A percentile compares a stretch with the other conserved stretches of the same genome.
Conservation (phyloP, 176 grass and related monocot genomes). For the Pontederia crassipes region DNA sequence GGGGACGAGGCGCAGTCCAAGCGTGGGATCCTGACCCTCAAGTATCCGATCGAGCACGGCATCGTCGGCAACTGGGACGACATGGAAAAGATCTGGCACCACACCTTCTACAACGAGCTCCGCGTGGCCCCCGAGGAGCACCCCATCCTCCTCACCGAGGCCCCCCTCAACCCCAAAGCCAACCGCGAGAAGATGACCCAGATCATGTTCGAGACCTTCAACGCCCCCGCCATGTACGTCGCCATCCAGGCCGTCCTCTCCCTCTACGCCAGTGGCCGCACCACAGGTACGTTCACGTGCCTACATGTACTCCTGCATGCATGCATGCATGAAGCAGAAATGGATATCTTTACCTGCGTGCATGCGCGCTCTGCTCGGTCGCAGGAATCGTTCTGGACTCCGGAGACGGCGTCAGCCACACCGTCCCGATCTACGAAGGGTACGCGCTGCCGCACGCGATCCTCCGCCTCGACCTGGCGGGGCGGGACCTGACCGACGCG, state of each 20-base stretch:
- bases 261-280: constrained; percentile 58
- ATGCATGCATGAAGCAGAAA: no score
- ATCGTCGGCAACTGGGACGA: constrained; percentile 74
- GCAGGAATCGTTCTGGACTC: no score
- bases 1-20: constrained; percentile 64
- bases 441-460: no score
- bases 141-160: constrained; percentile 55
- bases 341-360: no score
- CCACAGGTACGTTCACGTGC: constrained; percentile 28
- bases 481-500: no score
- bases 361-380: no score
- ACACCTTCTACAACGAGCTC: constrained; percentile 77
- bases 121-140: constrained; percentile 62
- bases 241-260: constrained; percentile 74
- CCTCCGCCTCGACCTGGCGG: no score
- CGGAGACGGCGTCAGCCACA: no score
- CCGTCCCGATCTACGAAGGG: no score
- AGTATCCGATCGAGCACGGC: constrained; percentile 67
- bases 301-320: no score
- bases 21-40: constrained; percentile 64
- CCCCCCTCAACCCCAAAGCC: constrained; percentile 65
- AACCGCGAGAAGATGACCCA: constrained; percentile 71
- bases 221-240: constrained; percentile 63
- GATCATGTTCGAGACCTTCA: constrained; percentile 84
- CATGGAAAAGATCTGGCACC: constrained; percentile 81